Percentiles rank a stretch among this genome's conserved stretches.
These are phyloP conservation scores for Phytophthora niederhauseri DNA, from an alignment of 352 stramenopile genomes.

Conservation along the genomic window DNA sequence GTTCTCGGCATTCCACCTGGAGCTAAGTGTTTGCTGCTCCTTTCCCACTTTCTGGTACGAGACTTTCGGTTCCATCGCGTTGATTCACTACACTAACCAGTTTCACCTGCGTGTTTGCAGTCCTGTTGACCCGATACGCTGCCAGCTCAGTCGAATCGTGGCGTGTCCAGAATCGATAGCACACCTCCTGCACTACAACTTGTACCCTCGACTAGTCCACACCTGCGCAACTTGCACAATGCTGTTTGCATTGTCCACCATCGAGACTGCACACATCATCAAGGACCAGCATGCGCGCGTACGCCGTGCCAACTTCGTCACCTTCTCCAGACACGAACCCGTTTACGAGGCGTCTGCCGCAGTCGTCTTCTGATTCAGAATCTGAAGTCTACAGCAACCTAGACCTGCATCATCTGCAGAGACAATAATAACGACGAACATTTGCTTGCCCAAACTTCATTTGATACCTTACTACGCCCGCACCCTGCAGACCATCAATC, in stretches of 20 bases:
- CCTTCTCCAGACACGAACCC: constrained; percentile 40
- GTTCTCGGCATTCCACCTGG: constrained; percentile 51
- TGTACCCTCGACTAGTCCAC: constrained; percentile 48
- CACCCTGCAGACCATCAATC: background rate
- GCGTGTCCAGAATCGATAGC: constrained; percentile 42
- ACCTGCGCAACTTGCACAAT: constrained; percentile 52
- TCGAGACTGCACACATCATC: constrained; percentile 42
- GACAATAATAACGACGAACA: background rate
- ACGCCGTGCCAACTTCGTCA: constrained; percentile 47
- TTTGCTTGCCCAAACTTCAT: constrained; percentile 6
- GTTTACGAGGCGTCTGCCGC: constrained; percentile 32
- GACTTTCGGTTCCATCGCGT: background rate
- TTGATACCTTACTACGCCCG: constrained; percentile 1
- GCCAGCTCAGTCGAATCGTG: constrained; percentile 48
- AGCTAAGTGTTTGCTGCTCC: constrained; percentile 59
- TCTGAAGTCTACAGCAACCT: constrained; percentile 7
- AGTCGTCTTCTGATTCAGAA: constrained; percentile 27
- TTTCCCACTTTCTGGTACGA: constrained; percentile 55
- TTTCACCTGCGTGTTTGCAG: constrained; percentile 27
- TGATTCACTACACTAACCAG: constrained; percentile 1
- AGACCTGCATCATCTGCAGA: background rate
- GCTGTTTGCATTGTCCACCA: constrained; percentile 45
- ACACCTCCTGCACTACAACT: constrained; percentile 40
- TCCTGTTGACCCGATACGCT: constrained; percentile 38
- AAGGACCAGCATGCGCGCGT: constrained; percentile 49